phyloP scores from a whole-genome alignment of 2,329 filamentous ascomycete genomes.

The Chrysoporthe deuterocubensis region DNA sequence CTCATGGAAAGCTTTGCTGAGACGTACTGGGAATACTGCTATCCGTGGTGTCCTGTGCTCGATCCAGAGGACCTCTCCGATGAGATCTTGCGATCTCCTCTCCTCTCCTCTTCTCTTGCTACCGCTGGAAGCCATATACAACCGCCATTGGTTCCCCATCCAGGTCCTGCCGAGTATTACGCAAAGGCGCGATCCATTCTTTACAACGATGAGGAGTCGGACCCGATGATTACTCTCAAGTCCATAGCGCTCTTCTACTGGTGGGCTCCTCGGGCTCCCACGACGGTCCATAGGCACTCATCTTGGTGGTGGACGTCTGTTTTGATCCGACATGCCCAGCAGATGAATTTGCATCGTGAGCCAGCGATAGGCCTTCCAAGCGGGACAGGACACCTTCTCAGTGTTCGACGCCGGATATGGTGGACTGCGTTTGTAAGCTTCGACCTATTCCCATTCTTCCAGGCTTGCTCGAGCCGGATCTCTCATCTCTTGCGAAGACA shows the following conservation, averaged over 20 bases:
- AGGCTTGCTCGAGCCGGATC: constrained; percentile 29
- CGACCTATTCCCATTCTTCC: background rate
- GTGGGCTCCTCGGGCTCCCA: constrained; percentile 47
- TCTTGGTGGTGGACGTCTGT: constrained; percentile 52
- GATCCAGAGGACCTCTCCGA: constrained; percentile 38
- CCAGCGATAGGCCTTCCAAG: constrained; percentile 34
- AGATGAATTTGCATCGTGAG: constrained; percentile 49
- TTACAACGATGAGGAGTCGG: constrained; percentile 45
- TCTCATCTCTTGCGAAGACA: too few species aligned
- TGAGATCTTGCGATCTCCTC: constrained; percentile 40
- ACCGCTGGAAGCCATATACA: constrained; percentile 46
- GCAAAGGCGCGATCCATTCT: constrained; percentile 45
- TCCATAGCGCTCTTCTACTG: constrained; percentile 48
- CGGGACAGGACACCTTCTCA: constrained; percentile 29
- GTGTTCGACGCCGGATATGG: constrained; percentile 45
- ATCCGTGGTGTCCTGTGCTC: constrained; percentile 47
- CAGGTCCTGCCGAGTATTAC: constrained; percentile 44
- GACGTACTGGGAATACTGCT: constrained; percentile 48
- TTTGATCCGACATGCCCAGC: constrained; percentile 48
- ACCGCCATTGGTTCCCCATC: constrained; percentile 45
- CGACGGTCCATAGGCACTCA: constrained; percentile 43
- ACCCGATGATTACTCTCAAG: constrained; percentile 42
- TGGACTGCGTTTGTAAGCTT: constrained; percentile 44
- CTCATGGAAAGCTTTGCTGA: constrained; percentile 46
- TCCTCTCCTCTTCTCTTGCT: constrained; percentile 45